Percentiles rank a stretch among this genome's conserved stretches.
Evolutionary conservation across 169 alveolate genomes (phyloP).

Genomic region (Plasmodium vivax): DNA sequence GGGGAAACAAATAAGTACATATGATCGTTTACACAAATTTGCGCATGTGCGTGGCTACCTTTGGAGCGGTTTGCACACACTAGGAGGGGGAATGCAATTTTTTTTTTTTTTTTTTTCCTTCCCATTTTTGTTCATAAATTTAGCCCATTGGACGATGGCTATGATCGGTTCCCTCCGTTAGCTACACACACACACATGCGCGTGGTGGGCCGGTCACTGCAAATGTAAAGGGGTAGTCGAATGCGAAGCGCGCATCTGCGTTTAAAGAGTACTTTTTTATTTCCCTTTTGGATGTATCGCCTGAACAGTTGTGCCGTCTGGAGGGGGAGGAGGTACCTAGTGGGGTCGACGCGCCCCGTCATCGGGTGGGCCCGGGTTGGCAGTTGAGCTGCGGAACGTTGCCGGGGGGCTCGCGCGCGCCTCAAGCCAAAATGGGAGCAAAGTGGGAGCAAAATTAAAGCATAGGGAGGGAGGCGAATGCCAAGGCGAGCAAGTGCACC

Average conservation of each 20-base stretch:
- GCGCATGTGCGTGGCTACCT: background rate
- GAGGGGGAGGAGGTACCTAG: background rate
- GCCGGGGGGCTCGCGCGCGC: background rate
- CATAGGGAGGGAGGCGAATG: background rate
- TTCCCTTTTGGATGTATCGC: background rate
- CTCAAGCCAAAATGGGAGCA: background rate
- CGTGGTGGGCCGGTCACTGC: background rate
- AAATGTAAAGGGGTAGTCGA: background rate
- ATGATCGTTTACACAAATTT: background rate
- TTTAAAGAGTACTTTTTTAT: background rate
- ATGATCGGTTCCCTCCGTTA: background rate
- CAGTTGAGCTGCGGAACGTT: background rate
- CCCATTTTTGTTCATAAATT: background rate
- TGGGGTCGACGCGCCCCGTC: background rate
- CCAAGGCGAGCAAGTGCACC: background rate
- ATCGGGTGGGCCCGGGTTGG: background rate
- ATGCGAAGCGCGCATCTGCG: background rate
- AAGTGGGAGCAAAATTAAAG: too few relatives aligned
- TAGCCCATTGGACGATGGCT: background rate
- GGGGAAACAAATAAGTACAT: background rate
- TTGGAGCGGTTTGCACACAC: background rate
- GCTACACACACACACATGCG: background rate
- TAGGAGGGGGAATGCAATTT: background rate
- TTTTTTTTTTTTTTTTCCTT: background rate
- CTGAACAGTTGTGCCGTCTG: background rate